Evolutionary conservation across 345 rosid species (phyloP).

Genomic region (Cardamine chenopodiifolia): DNA sequence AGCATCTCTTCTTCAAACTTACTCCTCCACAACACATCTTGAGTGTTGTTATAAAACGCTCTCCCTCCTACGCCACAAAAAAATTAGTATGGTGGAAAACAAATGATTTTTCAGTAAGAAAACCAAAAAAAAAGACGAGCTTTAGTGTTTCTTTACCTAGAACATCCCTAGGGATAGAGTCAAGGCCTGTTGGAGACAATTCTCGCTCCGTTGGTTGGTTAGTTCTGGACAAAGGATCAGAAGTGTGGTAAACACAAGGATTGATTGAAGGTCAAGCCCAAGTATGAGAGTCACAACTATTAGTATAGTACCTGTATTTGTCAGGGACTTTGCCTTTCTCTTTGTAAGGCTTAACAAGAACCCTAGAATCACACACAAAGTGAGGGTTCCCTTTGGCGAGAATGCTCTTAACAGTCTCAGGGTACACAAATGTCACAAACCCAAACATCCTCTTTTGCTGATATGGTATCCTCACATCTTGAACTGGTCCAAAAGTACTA

Average conservation of each 20-base stretch:
- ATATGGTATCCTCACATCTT: constrained; percentile 93
- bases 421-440: constrained; percentile 80
- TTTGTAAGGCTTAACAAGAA: constrained; percentile 93
- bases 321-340: constrained; percentile 96
- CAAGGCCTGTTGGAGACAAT: constrained; percentile 70
- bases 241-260: not conserved
- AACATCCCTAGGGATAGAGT: constrained; percentile 65
- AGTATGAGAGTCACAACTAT: constrained; percentile 26
- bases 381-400: constrained; percentile 93
- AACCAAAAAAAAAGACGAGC: constrained; percentile 21
- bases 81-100: constrained; percentile 6
- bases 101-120: not conserved
- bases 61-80: constrained; percentile 56
- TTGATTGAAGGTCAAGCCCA: not conserved
- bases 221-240: constrained; percentile 26
- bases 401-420: constrained; percentile 90
- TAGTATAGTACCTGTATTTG: constrained; percentile 83
- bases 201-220: constrained; percentile 39
- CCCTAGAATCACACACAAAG: constrained; percentile 89
- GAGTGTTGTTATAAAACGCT: constrained; percentile 54
- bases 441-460: constrained; percentile 99
- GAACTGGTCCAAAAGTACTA: constrained; percentile 89
- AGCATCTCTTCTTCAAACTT: constrained; percentile 68
- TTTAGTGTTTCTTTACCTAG: constrained; percentile 43
- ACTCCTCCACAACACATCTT: constrained; percentile 61